phyloP scores from a whole-genome alignment of 2,329 filamentous ascomycete genomes.

The Claviceps sp. region DNA sequence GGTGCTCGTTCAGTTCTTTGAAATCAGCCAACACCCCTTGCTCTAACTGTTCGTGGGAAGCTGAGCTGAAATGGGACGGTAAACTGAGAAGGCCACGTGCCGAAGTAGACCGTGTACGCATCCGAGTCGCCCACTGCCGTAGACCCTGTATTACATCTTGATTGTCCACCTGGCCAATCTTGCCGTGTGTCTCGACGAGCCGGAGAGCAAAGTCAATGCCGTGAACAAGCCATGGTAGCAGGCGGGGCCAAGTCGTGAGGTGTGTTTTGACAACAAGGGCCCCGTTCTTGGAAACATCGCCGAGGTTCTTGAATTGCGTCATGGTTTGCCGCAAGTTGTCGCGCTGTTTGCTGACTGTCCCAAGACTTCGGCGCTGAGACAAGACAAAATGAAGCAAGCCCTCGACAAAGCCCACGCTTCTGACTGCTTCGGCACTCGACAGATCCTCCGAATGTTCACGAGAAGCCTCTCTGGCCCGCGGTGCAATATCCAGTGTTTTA shows the following conservation, averaged over 20 bases:
- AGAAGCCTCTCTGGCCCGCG: slow-evolving; percentile 50
- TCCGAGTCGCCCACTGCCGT: slow-evolving; percentile 33
- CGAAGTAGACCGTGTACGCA: slow-evolving; percentile 29
- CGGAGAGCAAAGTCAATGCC: slow-evolving; percentile 50
- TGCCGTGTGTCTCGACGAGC: slow-evolving; percentile 53
- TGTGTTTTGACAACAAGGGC: slow-evolving; percentile 9
- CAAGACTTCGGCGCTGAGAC: slow-evolving; percentile 42
- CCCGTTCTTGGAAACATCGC: slow-evolving; percentile 13
- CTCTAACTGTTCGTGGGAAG: slow-evolving; percentile 20
- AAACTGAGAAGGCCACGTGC: slow-evolving; percentile 32
- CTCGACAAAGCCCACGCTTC: slow-evolving; percentile 77
- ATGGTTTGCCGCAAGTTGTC: slow-evolving; percentile 25
- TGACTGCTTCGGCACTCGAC: slow-evolving; percentile 62
- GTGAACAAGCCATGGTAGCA: slow-evolving; percentile 49
- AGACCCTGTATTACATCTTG: slow-evolving; percentile 31
- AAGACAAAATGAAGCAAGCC: slow-evolving; percentile 59
- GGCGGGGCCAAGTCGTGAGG: slow-evolving; percentile 13
- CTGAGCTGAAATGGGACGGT: slow-evolving; percentile 36
- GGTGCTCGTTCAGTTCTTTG: slow-evolving; percentile 21
- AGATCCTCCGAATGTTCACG: slow-evolving; percentile 75
- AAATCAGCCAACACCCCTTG: slow-evolving; percentile 24
- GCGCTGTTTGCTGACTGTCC: slow-evolving; percentile 24
- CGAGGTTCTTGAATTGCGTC: slow-evolving; percentile 23
- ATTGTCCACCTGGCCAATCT: slow-evolving; percentile 43
- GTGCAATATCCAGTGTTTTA: slow-evolving; percentile 61